phyloP scores from a whole-genome alignment of 2,329 filamentous ascomycete species.

The Helotiales sp. region DNA sequence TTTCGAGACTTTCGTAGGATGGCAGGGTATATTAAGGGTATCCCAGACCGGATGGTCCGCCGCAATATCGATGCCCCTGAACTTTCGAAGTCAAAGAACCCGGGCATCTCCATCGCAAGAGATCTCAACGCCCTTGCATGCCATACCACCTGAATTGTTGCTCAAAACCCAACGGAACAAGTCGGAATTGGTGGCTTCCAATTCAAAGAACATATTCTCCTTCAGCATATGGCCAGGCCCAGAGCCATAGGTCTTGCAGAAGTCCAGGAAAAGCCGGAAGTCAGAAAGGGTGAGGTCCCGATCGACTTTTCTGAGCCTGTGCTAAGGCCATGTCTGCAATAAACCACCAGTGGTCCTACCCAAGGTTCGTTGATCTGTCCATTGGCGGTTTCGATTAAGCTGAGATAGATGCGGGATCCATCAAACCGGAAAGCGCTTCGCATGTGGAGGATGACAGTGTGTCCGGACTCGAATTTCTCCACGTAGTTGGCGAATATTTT shows the following conservation, averaged over 20 bases:
- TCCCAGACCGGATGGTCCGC: neutral
- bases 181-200: neutral
- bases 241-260: neutral
- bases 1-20: neutral
- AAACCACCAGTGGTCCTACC: neutral
- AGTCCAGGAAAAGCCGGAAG: neutral
- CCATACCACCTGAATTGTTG: neutral
- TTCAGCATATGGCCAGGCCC: neutral
- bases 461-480: neutral
- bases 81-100: neutral
- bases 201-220: neutral
- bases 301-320: neutral
- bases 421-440: neutral
- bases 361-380: neutral
- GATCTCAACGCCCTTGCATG: neutral
- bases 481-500: neutral
- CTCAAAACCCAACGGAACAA: neutral
- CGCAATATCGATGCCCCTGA: neutral
- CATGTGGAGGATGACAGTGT: neutral
- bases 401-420: neutral
- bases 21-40: neutral
- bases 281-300: neutral
- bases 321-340: neutral
- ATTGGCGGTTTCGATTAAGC: neutral
- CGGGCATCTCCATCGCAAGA: neutral